Evolutionary conservation across 2,329 filamentous ascomycete species (phyloP), one percentile per base, ranked within the genome.

Genomic region (Fusarium continuum): DNA sequence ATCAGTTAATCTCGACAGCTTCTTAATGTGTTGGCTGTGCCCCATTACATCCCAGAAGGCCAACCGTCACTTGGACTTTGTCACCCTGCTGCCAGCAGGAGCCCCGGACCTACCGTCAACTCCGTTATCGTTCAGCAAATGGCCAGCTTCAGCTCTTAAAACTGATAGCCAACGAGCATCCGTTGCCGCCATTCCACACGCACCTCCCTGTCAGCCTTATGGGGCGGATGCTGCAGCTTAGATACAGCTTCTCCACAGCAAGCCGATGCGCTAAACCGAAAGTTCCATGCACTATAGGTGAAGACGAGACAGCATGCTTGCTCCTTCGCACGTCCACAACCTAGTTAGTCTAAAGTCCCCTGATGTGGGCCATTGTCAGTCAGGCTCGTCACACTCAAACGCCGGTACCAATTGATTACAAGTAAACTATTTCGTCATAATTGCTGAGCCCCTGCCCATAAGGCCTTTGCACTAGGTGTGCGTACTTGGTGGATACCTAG

Each of bases 191-290:
- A 47, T 47, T 47, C 46, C 38, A 39, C 20, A 34, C 45, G 60
- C 32, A 55, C 58, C 43, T 55, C 63, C 62, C 51, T 64, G 66
- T 70, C 70, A 72, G 70, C 70, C 70, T 69, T 72, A 72, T 61
- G 68, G 64, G 61, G 58, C 68, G 56, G 56, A 54, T 44, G 51
- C 48, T 50, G 57, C 57, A 57, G 46, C 51, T 57, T 35, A 41
- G 55, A 62, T 20, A 41, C 45, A 62, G 31, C 45, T 44, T 66
- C 63, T 61, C 66, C 64, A 69, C 67, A 59, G 35, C 44, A 38
- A 51, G 41, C 44, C 55, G 56, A 69, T 60, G 58, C 53, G 56
- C 54, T 55, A 58, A 35, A 50, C 51, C 62, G 59, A 70, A 70
- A 69, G 67, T 56, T 55, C 65, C 48, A 20, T 36, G 32, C 36